phyloP scores from a whole-genome alignment of 192 early-diverging fungal genomes.

The Gonapodya prolifera region DNA sequence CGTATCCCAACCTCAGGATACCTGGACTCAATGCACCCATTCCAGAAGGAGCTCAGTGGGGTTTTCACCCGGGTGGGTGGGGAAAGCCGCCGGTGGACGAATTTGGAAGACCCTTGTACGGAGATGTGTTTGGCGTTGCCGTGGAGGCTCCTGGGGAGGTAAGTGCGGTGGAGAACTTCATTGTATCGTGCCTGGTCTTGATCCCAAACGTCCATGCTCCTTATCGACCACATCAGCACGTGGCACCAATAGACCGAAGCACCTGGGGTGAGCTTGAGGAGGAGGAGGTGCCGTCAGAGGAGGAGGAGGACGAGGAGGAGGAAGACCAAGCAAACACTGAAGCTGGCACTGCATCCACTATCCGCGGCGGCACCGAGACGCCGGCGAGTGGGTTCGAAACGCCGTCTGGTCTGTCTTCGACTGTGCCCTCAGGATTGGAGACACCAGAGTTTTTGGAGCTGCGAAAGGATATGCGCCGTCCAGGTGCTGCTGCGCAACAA shows the following conservation, averaged over 20 bases:
- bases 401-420: constrained; percentile 60
- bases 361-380: constrained; percentile 17
- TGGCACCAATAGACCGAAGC: constrained; percentile 55
- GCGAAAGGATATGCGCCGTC: constrained; percentile 52
- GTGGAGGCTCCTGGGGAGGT: constrained; percentile 41
- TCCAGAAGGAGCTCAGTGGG: constrained; percentile 95
- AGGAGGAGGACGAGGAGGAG: constrained; percentile 27
- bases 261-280: constrained; percentile 87
- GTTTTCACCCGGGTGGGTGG: constrained; percentile 95
- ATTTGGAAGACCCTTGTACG: constrained; percentile 82
- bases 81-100: constrained; percentile 73
- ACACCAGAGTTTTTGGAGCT: constrained; percentile 79
- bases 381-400: constrained; percentile 61
- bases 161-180: background rate
- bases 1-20: constrained; percentile 79
- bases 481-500: constrained; percentile 10
- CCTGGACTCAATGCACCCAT: constrained; percentile 95
- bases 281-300: constrained; percentile 43
- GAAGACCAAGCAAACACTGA: constrained; percentile 15
- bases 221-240: constrained; percentile 20
- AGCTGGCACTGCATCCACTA: background rate
- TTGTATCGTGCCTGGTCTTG: background rate
- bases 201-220: background rate
- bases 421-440: constrained; percentile 59
- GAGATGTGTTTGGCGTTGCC: constrained; percentile 80